Base-by-base conservation (phyloP, 2,329 filamentous ascomycete genomes). In the Phyllosticta paracitricarpa region DNA sequence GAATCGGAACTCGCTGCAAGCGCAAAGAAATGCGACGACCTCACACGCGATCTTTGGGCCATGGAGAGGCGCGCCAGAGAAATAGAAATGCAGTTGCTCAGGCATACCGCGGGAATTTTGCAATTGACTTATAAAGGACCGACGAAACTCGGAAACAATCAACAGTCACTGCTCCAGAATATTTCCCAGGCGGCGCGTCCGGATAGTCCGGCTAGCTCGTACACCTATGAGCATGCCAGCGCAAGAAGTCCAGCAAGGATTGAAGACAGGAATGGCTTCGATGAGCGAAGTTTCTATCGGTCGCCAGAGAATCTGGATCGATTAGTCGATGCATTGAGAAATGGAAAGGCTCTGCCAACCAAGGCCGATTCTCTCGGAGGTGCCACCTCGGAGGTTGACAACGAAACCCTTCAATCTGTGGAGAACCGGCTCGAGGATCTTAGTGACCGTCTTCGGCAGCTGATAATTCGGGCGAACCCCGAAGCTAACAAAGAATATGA, bases 61-160 rank as follows among this genome's bases (percentile, higher is more conserved):
- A 78, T 96, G 61, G 90, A 97, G 74, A 89, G 89, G n/a, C 68
- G 72, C 80, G 88, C 66, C 78, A 88, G 63, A 86, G 91, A 76
- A 82, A 88, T 62, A 8, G 89, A 95, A 68, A 84, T 83, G 67
- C 84, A 85, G 64, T 77, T 99, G 54, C 78, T 97, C 57, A 86
- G 93, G 72, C 94, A 99, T 72, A 97, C 93, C 0, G 92, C 94
- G 14, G 93, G 90, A 54, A 89, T 99, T 51, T 78, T 99, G 59
- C 91, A 96, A 71, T 83, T 96, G 73, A 95, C 92, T 8, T 92
- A 97, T 74, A 88, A 87, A 67, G 85, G 84, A 0, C 80, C 88
- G n/a, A 79, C 81, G 62, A 88, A 84, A 68, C 84, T 82, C 66
- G 77, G 77, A 59, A 25, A 52, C 33, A 62, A 57, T 35, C 35